Conservation (phyloP, 257 asterid genomes). For the Fraxinus cuspidata region DNA sequence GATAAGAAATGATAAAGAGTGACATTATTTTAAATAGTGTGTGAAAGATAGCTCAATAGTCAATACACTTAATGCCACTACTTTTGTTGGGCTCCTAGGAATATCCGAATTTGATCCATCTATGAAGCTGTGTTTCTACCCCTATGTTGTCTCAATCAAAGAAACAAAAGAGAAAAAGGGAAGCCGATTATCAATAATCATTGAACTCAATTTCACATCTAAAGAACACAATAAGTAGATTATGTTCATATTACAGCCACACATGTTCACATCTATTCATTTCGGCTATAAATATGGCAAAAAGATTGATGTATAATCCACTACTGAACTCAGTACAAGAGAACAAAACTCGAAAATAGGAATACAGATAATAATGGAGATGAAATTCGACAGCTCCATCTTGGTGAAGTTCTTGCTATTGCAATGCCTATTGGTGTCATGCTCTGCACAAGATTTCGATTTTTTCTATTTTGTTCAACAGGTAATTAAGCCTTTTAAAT, state of each 20-base stretch:
- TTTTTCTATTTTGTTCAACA: constrained; percentile 86
- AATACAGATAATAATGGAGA: constrained; percentile 23
- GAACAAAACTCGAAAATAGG: background rate
- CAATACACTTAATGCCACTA: background rate
- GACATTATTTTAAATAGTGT: background rate
- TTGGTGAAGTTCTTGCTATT: constrained; percentile 39
- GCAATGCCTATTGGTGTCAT: constrained; percentile 37
- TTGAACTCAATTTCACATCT: constrained; percentile 26
- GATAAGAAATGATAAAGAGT: no score
- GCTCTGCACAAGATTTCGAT: constrained; percentile 59
- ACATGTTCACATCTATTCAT: constrained; percentile 28
- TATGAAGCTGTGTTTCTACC: background rate
- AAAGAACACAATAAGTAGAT: constrained; percentile 18
- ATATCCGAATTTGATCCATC: constrained; percentile 28
- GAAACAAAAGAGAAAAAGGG: background rate
- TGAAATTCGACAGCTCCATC: constrained; percentile 20
- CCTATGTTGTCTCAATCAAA: constrained; percentile 24
- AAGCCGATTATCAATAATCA: constrained; percentile 2
- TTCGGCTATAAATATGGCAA: constrained; percentile 26
- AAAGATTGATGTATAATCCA: background rate
- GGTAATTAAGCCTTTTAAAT: constrained; percentile 31
- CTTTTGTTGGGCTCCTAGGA: background rate
- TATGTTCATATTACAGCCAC: constrained; percentile 17
- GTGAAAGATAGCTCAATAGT: constrained; percentile 29
- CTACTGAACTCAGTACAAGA: background rate